These are phyloP conservation scores for Colletotrichum neosansevieriae DNA, from an alignment of 2,329 filamentous ascomycete genomes.

Conservation along the genomic window DNA sequence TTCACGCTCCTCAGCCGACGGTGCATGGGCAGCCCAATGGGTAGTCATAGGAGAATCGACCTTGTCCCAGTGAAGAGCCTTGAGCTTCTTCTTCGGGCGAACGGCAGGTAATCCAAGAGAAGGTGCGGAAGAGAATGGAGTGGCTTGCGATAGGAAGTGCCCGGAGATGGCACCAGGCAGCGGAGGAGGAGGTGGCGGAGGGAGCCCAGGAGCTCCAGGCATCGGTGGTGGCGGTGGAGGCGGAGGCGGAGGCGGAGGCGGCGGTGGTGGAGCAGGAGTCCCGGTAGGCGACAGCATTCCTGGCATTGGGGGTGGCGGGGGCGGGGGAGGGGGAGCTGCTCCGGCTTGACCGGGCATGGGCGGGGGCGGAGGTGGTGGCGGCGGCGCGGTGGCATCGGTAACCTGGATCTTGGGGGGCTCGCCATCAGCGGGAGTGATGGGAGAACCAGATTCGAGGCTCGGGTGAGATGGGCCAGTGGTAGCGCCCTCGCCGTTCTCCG, in stretches of 20 bases:
- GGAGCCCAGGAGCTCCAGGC: slow-evolving; percentile 55
- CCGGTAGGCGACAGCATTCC: slow-evolving; percentile 55
- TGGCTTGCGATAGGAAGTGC: slow-evolving; percentile 78
- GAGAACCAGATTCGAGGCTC: slow-evolving; percentile 78
- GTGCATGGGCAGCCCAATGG: slow-evolving; percentile 89
- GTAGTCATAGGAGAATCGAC: slow-evolving; percentile 92
- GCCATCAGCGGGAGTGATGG: slow-evolving; percentile 73
- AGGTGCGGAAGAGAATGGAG: slow-evolving; percentile 62
- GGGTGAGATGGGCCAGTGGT: slow-evolving; percentile 82
- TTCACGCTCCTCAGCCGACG: slow-evolving; percentile 89
- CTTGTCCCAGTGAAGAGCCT: slow-evolving; percentile 99
- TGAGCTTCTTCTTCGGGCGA: slow-evolving; percentile 98
- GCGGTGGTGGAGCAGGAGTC: slow-evolving; percentile 62
- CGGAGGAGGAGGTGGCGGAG: slow-evolving; percentile 60
- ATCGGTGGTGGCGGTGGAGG: slow-evolving; percentile 61
- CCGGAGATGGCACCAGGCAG: slow-evolving; percentile 77
- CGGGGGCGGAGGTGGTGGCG: slow-evolving; percentile 55
- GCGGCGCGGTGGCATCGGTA: slow-evolving; percentile 54
- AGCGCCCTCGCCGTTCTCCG: slow-evolving; percentile 75
- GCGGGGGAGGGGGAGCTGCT: slow-evolving; percentile 65
- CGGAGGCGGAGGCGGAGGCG: slow-evolving; percentile 57
- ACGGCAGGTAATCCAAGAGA: slow-evolving; percentile 82
- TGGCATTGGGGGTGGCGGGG: slow-evolving; percentile 61
- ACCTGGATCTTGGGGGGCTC: slow-evolving; percentile 73
- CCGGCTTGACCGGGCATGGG: slow-evolving; percentile 54